These are phyloP conservation scores for Sporothrix protearum DNA, from an alignment of 2,329 filamentous ascomycete genomes.

Conservation along the genomic window DNA sequence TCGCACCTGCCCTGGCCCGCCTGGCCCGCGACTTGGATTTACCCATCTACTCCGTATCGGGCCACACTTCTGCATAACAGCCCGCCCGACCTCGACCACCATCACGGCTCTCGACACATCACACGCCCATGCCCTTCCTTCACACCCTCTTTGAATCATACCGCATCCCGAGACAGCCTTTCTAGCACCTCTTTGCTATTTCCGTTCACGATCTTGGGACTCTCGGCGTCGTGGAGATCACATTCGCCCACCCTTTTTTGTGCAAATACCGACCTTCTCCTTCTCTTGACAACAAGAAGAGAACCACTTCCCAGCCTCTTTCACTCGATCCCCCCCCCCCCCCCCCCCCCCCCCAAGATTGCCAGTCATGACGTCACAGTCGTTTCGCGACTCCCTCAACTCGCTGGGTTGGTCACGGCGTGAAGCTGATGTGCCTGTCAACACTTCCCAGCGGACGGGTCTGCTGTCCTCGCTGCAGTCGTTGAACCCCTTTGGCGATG, in stretches of 20 bases:
- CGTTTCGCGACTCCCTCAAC: constrained; percentile 92
- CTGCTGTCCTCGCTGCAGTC: constrained; percentile 78
- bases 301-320: background rate
- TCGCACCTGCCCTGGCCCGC: constrained; percentile 10
- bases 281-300: background rate
- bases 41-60: background rate
- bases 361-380: constrained; percentile 70
- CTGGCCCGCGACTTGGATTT: constrained; percentile 6
- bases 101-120: background rate
- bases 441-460: constrained; percentile 66
- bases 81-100: background rate
- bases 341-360: background rate
- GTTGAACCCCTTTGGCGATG: constrained; percentile 78
- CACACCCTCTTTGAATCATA: background rate
- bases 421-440: constrained; percentile 70
- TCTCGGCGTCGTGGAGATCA: background rate
- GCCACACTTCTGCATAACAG: constrained; percentile 1
- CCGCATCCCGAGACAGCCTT: constrained; percentile 13
- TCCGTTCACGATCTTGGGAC: background rate
- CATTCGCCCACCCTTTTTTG: background rate
- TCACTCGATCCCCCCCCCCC: background rate
- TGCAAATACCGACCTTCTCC: background rate
- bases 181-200: background rate
- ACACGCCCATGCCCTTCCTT: constrained; percentile 10
- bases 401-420: constrained; percentile 91